Base-by-base conservation (phyloP, 2,329 filamentous ascomycete species). In the Talaromyces sp. region DNA sequence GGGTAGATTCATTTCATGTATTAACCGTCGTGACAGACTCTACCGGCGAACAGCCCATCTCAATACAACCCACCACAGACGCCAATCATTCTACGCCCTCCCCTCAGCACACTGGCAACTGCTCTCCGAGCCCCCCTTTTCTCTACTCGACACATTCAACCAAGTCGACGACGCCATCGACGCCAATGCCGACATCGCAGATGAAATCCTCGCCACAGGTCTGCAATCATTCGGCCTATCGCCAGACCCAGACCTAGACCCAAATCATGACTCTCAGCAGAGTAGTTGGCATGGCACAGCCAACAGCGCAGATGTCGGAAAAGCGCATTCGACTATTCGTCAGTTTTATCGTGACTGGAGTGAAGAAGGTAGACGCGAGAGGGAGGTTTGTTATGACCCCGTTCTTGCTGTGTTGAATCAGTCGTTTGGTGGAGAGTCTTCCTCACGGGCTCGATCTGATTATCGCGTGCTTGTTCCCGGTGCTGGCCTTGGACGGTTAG, bases 281-380 rank as follows among this genome's bases (percentile, higher is more conserved):
- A 83, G 11, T 16, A 13, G 88, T 52, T 93, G 93, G 89, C 83
- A 86, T 22, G 88, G 87, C 4, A 82, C 86, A 37, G 90, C 93
- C 14, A 93, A 88, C 50, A 79, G 87, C 31, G 82, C 82, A 24
- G 94, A 98, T 72, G 82, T 96, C 62, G 92, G 96, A 74, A 99
- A 98, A 78, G 93, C 94, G 1, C 87, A 93, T 67, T 96, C 92
- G 72, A 98, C 93, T 1, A 84, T 99, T 60, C 88, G 94, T 11
- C 95, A 99, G 74, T 91, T 98, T 75, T 98, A 93, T 77, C 88
- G 95, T 16, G 95, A 99, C 76, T 99, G 96, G 95, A 92, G 91
- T 27, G 84, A 82, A 1, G 93, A 91, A 72, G 95, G 94, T 0
- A 82, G 80, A 2, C 74, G 77, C 0, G 96, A 99, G 80, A 83